phyloP scores from a whole-genome alignment of 2,329 filamentous ascomycete genomes.

The Neurospora sp. region DNA sequence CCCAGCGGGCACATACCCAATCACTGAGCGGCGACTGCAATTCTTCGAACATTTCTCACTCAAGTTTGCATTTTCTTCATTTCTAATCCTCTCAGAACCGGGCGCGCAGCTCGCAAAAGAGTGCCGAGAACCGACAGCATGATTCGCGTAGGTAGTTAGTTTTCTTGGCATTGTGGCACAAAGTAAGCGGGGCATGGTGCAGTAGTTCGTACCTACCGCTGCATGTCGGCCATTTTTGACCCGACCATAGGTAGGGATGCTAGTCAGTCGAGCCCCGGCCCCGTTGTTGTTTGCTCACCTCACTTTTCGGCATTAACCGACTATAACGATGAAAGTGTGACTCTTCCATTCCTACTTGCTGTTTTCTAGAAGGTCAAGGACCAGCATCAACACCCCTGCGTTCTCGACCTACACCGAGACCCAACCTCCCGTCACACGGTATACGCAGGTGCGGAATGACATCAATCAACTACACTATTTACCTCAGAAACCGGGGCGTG shows the following conservation, averaged over 20 bases:
- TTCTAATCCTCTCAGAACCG: not conserved
- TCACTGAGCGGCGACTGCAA: not conserved
- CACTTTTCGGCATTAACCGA: not conserved
- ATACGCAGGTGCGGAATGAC: not conserved
- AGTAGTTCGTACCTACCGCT: not conserved
- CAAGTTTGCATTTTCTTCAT: not conserved
- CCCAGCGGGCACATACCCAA: not conserved
- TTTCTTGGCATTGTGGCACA: not conserved
- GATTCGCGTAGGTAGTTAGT: not conserved
- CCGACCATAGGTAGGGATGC: not conserved
- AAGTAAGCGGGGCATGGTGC: not conserved
- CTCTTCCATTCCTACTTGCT: not conserved
- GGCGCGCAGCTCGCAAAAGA: not conserved
- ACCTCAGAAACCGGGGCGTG: not conserved
- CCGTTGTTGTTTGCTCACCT: not conserved
- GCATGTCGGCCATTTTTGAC: not conserved
- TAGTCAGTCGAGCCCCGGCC: not conserved
- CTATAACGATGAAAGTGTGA: not conserved
- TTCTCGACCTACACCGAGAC: not conserved
- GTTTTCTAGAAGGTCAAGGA: not conserved
- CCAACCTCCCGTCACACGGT: not conserved
- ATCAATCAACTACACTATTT: not conserved
- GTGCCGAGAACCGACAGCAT: not conserved
- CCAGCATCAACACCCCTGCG: not conserved
- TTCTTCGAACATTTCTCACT: not conserved